phyloP scores from a whole-genome alignment of 495 filamentous ascomycete species.

The Stereocaulon alpinum region DNA sequence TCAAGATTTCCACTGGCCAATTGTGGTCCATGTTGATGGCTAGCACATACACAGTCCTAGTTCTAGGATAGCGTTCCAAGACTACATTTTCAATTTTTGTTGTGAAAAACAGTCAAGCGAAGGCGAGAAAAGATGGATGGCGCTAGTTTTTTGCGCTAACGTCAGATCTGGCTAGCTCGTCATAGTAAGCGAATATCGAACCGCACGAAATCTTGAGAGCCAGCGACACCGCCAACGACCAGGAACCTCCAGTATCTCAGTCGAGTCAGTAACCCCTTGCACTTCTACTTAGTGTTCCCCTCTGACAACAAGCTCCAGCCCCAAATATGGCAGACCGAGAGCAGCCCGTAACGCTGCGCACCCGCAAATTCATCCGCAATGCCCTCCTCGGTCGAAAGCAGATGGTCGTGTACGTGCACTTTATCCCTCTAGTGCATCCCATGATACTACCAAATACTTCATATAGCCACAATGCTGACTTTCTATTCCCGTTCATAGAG shows the following conservation, averaged over 20 bases:
- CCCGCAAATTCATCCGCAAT: slow-evolving; percentile 99
- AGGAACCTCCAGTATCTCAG: background rate
- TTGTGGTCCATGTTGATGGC: background rate
- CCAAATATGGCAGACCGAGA: slow-evolving; percentile 80
- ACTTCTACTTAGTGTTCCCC: no score
- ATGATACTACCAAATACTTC: no score
- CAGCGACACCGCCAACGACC: slow-evolving; percentile 5
- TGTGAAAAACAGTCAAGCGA: no score
- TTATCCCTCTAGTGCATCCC: slow-evolving; percentile 8
- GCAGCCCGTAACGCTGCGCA: slow-evolving; percentile 86
- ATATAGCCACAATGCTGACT: no score
- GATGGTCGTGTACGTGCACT: slow-evolving; percentile 92
- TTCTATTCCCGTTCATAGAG: slow-evolving; percentile 41
- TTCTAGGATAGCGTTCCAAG: no score
- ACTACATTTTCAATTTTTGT: no score
- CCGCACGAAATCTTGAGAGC: slow-evolving; percentile 3
- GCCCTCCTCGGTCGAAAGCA: slow-evolving; percentile 96
- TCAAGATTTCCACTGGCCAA: slow-evolving; percentile 20
- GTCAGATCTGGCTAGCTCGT: background rate
- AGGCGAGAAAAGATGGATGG: no score
- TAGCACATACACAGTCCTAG: background rate
- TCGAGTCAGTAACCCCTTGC: background rate
- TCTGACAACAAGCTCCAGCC: background rate
- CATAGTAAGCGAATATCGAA: background rate
- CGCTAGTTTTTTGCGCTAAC: background rate